These are phyloP conservation scores for Martiniozyma abietophila DNA, from an alignment of 805 yeast species.

Conservation along the genomic window DNA sequence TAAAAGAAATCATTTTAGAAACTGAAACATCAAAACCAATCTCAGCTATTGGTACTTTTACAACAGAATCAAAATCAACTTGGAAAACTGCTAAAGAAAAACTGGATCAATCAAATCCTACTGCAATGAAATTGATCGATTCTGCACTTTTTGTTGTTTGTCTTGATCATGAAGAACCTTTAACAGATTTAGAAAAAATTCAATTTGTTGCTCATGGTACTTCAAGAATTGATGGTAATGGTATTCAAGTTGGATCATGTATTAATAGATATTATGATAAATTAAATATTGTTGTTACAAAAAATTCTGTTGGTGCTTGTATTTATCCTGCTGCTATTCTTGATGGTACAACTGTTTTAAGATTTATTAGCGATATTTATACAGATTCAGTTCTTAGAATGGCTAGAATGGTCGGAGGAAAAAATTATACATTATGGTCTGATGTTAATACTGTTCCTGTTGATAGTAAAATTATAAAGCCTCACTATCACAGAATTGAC, in stretches of 20 bases:
- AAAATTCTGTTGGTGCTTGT: constrained; percentile 49
- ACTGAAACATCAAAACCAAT: constrained; percentile 30
- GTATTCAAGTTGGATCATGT: constrained; percentile 47
- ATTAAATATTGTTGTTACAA: constrained; percentile 42
- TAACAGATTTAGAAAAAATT: constrained; percentile 39
- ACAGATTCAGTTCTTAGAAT: constrained; percentile 48
- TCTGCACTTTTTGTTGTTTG: constrained; percentile 43
- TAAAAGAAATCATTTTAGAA: constrained; percentile 35
- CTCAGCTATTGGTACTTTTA: constrained; percentile 40
- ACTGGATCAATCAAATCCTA: constrained; percentile 31
- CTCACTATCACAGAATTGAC: constrained; percentile 19
- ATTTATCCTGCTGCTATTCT: constrained; percentile 51
- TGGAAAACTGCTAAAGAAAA: constrained; percentile 41
- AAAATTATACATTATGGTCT: constrained; percentile 46
- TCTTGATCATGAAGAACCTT: constrained; percentile 39
- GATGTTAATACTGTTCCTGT: constrained; percentile 30
- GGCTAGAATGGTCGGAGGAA: constrained; percentile 49
- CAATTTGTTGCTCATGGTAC: constrained; percentile 45
- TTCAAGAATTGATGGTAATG: constrained; percentile 33
- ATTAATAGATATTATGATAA: constrained; percentile 54
- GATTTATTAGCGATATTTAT: constrained; percentile 49
- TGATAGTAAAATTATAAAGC: constrained; percentile 29
- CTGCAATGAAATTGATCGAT: constrained; percentile 33
- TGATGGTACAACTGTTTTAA: constrained; percentile 49
- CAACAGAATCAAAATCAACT: constrained; percentile 41